Evolutionary conservation across 371 early-diverging fungal species (phyloP).

Genomic region (Batkoa obscura): DNA sequence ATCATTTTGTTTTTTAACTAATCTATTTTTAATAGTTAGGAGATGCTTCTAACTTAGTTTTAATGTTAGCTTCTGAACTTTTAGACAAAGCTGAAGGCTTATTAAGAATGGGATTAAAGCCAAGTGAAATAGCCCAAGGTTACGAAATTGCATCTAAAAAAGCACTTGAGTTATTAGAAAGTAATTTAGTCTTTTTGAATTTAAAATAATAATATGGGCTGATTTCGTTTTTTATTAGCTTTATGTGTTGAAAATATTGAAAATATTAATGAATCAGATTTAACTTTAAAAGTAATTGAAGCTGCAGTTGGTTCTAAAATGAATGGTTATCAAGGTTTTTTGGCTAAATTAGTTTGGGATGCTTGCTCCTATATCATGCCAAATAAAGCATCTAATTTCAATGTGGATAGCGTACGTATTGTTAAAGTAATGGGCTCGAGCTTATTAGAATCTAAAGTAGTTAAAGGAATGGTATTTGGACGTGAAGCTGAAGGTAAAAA

Average conservation of each 20-base stretch:
- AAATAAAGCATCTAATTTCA: conserved; percentile 62
- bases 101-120: conserved; percentile 84
- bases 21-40: conserved; percentile 35
- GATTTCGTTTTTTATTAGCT: conserved; percentile 25
- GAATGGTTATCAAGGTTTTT: conserved; percentile 82
- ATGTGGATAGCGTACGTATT: conserved; percentile 87
- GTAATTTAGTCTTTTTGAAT: conserved; percentile 17
- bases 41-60: conserved; percentile 87
- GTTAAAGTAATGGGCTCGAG: conserved; percentile 94
- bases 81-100: conserved; percentile 84
- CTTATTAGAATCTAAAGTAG: conserved; percentile 78
- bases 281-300: conserved; percentile 48
- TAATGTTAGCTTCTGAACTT: conserved; percentile 88
- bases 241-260: conserved; percentile 44
- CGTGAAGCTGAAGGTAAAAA: conserved; percentile 83
- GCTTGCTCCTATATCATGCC: conserved; percentile 88
- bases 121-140: conserved; percentile 84
- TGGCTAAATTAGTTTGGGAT: conserved; percentile 61
- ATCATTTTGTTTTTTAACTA: not conserved
- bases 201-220: too few relatives aligned
- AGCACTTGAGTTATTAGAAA: conserved; percentile 60
- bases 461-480: conserved; percentile 97
- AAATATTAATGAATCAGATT: conserved; percentile 24
- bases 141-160: conserved; percentile 77
- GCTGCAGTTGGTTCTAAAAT: conserved; percentile 80